Evolutionary conservation across 2,329 filamentous ascomycete genomes (phyloP), one percentile per base, ranked within the genome.

Genomic region (Penicillium sp.): DNA sequence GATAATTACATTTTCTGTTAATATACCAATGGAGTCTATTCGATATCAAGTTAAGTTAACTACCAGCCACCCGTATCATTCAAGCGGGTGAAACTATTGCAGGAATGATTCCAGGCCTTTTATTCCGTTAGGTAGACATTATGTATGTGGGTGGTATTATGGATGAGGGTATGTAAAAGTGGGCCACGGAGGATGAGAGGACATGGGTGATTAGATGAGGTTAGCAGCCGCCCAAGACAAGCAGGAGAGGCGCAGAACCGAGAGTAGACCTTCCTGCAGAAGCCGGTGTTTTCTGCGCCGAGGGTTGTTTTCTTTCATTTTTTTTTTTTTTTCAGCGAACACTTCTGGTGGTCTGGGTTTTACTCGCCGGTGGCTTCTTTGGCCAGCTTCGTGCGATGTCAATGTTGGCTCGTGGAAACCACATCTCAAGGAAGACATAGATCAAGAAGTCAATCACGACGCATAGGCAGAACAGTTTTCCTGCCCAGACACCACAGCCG

Each of bases 401-500:
- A 62, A 99, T 97, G 42, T 86, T 84, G 38, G 89, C 87, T 57
- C 93, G 82, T 0, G 94, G 94, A 61, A 90, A 93, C 79, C 86
- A 89, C 75, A 95, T 86, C 74, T 99, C 94, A 53, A 97, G 81
- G 49, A 96, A 86, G 48, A 97, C 81, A 68, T 92, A 96, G 52
- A 99, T 83, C 49, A 99, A 77, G 69, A 96, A 99, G 75, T 99
- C 94, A 51, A 99, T 88, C 57, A 97, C 87, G 12, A 93, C 93
- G 63, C 93, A 97, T 1, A 99, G 80, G 69, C 94, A 97, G 70
- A 99, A 99, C 9, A 99, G 81, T 77, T 99, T 99, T 37, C 94
- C 94, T 0, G 94, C 94, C 94, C 94, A 99, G 50, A 97, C 93
- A 35, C 94, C 94, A 71, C 95, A 99, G 9, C 94, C 94, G 70